A percentile compares a stretch with the other conserved stretches of the same genome.
Conservation (phyloP, 2,329 filamentous ascomycete species). For the Diaporthe velutina region DNA sequence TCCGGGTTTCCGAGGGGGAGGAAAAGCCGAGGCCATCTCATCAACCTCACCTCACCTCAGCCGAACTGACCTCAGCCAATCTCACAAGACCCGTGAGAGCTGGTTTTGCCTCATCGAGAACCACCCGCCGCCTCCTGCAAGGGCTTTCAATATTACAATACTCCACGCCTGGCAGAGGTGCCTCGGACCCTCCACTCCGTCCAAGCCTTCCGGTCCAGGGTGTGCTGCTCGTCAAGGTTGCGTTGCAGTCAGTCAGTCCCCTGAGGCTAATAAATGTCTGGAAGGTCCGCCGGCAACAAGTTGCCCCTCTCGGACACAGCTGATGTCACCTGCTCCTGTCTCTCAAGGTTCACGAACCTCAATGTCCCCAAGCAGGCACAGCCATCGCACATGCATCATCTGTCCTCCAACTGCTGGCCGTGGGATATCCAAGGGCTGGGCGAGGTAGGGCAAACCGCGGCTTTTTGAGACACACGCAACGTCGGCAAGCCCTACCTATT, state of each 20-base stretch:
- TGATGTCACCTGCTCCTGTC: not conserved
- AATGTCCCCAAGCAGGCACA: not conserved
- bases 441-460: conserved; percentile 16
- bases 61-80: not conserved
- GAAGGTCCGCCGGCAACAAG: conserved; percentile 2
- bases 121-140: not conserved
- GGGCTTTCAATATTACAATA: not conserved
- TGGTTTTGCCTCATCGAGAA: not conserved
- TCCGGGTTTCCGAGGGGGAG: conserved; percentile 18
- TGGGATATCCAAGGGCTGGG: conserved; percentile 11
- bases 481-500: conserved; percentile 34
- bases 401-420: not conserved
- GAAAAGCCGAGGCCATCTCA: not conserved
- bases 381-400: not conserved
- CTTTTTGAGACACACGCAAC: conserved; percentile 32
- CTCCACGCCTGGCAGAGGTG: not conserved
- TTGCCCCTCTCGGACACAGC: not conserved
- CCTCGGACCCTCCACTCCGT: conserved; percentile 25
- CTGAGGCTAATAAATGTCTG: conserved; percentile 12
- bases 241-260: not conserved
- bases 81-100: not conserved
- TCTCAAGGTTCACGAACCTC: not conserved
- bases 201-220: conserved; percentile 2
- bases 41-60: conserved; percentile 1
- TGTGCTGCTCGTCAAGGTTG: conserved; percentile 11